Percentiles rank a stretch among this genome's conserved stretches.
These are phyloP conservation scores for Austroboletus olivaceoglutinosus DNA, from an alignment of 1,284 basidiomycete species.

Conservation along the genomic window DNA sequence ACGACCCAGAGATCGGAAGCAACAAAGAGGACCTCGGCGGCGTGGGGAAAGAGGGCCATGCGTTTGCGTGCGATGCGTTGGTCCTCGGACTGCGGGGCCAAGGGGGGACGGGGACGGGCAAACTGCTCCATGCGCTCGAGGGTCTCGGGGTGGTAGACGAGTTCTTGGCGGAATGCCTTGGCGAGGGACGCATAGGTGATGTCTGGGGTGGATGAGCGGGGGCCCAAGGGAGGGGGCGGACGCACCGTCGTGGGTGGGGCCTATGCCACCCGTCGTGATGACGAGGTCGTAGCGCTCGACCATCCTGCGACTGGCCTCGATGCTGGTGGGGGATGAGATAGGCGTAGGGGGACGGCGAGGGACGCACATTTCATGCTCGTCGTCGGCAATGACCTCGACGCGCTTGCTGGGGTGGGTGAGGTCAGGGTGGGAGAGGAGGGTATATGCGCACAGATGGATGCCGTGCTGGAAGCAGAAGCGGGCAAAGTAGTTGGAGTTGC, in stretches of 20 bases:
- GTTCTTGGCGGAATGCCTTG: slow-evolving; percentile 76
- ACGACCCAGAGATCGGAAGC: slow-evolving; percentile 82
- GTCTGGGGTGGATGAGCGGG: slow-evolving; percentile 43
- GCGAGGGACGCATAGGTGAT: slow-evolving; percentile 89
- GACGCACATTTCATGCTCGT: slow-evolving; percentile 83
- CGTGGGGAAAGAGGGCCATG: slow-evolving; percentile 81
- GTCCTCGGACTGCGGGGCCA: slow-evolving; percentile 61
- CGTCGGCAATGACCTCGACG: slow-evolving; percentile 90
- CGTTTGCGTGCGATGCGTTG: slow-evolving; percentile 71
- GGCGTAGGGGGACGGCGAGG: background rate
- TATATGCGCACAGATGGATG: slow-evolving; percentile 69
- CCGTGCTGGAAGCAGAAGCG: slow-evolving; percentile 87
- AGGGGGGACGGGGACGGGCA: slow-evolving; percentile 56
- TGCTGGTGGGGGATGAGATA: slow-evolving; percentile 41
- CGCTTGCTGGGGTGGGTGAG: slow-evolving; percentile 55
- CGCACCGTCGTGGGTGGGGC: slow-evolving; percentile 82
- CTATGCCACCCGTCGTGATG: slow-evolving; percentile 83
- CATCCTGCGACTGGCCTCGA: slow-evolving; percentile 83
- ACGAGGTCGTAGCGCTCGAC: slow-evolving; percentile 85
- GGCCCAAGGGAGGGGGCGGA: background rate
- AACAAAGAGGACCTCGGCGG: slow-evolving; percentile 76
- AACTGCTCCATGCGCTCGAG: slow-evolving; percentile 73
- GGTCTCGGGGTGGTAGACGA: slow-evolving; percentile 80
- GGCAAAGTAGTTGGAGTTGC: slow-evolving; percentile 84
- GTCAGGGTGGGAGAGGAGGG: background rate